phyloP scores from a whole-genome alignment of 2,329 filamentous ascomycete species.

The Rutstroemia sydowiana region DNA sequence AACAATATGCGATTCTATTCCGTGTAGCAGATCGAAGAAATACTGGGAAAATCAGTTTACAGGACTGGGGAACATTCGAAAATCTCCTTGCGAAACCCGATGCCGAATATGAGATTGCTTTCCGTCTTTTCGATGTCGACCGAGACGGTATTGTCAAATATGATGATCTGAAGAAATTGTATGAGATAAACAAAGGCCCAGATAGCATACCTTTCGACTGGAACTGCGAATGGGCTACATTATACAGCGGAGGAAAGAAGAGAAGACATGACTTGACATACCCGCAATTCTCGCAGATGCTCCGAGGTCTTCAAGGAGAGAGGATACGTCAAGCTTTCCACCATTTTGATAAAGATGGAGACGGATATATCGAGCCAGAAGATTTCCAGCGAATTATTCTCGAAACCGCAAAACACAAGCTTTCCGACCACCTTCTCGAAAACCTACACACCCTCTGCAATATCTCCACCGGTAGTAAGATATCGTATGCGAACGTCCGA shows the following conservation, averaged over 20 bases:
- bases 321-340: conserved; percentile 93
- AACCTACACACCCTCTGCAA: conserved; percentile 92
- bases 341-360: conserved; percentile 79
- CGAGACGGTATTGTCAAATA: conserved; percentile 81
- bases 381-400: conserved; percentile 96
- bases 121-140: conserved; percentile 88
- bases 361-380: conserved; percentile 91
- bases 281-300: conserved; percentile 95
- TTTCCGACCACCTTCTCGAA: conserved; percentile 89
- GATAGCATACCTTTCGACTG: conserved; percentile 90
- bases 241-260: conserved; percentile 86
- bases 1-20: conserved; percentile 93
- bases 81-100: conserved; percentile 90
- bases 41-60: conserved; percentile 65
- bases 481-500: conserved; percentile 94
- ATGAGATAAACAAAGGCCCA: conserved; percentile 80
- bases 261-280: conserved; percentile 90
- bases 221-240: conserved; percentile 91
- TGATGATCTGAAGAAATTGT: conserved; percentile 76
- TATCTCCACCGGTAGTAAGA: conserved; percentile 83
- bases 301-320: conserved; percentile 92
- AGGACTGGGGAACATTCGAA: conserved; percentile 90
- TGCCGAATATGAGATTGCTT: conserved; percentile 97
- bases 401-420: conserved; percentile 89
- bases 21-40: conserved; percentile 75